These are phyloP conservation scores for Nemania bipapillata DNA, from an alignment of 2,329 filamentous ascomycete genomes.

Conservation along the genomic window DNA sequence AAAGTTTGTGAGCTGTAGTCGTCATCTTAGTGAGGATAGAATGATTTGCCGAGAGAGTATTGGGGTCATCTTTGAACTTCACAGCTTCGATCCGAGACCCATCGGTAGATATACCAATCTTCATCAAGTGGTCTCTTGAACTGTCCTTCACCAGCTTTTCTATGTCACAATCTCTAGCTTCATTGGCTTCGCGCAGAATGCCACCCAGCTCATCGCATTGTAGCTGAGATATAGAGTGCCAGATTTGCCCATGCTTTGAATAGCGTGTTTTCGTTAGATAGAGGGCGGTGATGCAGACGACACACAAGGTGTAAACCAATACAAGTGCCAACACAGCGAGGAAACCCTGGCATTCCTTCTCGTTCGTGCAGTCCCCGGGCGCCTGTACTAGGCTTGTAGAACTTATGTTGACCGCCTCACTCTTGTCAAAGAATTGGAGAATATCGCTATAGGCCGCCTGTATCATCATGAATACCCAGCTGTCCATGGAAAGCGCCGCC, in stretches of 20 bases:
- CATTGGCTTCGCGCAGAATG: neutral
- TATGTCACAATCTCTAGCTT: neutral
- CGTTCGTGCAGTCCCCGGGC: neutral
- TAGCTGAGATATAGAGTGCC: constrained; percentile 3
- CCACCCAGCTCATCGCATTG: neutral
- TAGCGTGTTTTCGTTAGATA: neutral
- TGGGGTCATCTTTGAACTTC: neutral
- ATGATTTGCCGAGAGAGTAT: neutral
- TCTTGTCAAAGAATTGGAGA: neutral
- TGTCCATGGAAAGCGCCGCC: neutral
- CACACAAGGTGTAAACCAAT: neutral
- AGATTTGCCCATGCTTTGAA: neutral
- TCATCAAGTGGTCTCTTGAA: constrained; percentile 1
- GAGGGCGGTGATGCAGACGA: neutral
- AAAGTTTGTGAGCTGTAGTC: neutral
- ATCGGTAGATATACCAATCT: neutral
- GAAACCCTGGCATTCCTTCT: neutral
- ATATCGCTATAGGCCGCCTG: neutral
- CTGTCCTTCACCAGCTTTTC: neutral
- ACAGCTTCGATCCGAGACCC: neutral
- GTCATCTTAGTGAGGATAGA: neutral
- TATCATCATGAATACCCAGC: neutral
- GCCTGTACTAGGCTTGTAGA: neutral
- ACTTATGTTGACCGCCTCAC: neutral
- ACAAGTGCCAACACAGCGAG: neutral